These are phyloP conservation scores for Daldinia concentrica DNA, from an alignment of 495 filamentous ascomycete species.

Conservation along the genomic window DNA sequence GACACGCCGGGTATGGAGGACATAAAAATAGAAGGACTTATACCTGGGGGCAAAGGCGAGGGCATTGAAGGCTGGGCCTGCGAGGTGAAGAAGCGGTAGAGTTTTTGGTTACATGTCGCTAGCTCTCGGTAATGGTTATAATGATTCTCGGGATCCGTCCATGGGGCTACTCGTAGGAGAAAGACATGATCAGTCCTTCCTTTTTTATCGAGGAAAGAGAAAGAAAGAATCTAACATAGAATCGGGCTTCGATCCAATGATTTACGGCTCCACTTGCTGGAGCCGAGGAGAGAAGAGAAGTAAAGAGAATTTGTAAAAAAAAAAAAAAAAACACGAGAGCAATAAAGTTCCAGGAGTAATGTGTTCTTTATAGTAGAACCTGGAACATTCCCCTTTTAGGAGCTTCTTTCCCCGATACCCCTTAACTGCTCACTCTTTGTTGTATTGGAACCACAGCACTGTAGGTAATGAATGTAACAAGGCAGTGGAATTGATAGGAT, in stretches of 20 bases:
- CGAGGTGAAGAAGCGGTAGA: slow-evolving; percentile 85
- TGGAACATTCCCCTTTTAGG: background rate
- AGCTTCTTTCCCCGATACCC: background rate
- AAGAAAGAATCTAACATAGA: slow-evolving; percentile 39
- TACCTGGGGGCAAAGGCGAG: slow-evolving; percentile 84
- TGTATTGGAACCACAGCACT: background rate
- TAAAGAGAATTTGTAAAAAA: background rate
- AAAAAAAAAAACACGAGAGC: background rate
- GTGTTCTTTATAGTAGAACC: slow-evolving; percentile 17
- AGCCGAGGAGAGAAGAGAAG: slow-evolving; percentile 14
- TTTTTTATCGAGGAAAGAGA: slow-evolving; percentile 21
- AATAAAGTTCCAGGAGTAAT: slow-evolving; percentile 12
- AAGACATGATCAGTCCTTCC: slow-evolving; percentile 19
- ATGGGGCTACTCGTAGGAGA: background rate
- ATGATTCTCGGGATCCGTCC: slow-evolving; percentile 4
- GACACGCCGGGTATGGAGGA: slow-evolving; percentile 88
- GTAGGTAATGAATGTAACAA: background rate
- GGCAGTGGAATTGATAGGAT: background rate
- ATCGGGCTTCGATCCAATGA: slow-evolving; percentile 34
- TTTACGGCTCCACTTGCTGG: slow-evolving; percentile 27
- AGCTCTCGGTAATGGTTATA: slow-evolving; percentile 18
- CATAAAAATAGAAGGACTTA: slow-evolving; percentile 71
- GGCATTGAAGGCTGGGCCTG: slow-evolving; percentile 96
- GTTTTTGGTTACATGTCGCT: background rate
- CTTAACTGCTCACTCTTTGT: background rate